A percentile compares a stretch with the other conserved stretches of the same genome.
Conservation (phyloP, 2,329 filamentous ascomycete genomes). For the Pestalotiopsis sp. region DNA sequence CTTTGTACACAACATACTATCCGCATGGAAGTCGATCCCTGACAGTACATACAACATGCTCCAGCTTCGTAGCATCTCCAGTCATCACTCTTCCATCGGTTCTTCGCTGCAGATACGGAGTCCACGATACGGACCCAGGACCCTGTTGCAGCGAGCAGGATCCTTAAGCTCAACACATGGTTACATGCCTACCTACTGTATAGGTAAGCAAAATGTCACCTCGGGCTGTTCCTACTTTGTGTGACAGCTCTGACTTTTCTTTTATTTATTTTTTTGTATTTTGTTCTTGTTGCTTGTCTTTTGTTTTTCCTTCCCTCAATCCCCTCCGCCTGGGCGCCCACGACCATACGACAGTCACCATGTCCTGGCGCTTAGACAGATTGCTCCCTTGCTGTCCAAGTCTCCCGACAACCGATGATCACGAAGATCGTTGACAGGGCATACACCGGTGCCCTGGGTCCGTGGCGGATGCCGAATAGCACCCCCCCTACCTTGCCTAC, state of each 20-base stretch:
- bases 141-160: background rate
- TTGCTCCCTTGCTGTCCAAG: background rate
- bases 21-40: background rate
- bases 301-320: background rate
- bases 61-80: background rate
- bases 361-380: background rate
- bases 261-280: background rate
- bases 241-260: background rate
- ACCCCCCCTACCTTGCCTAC: slow-evolving; percentile 19
- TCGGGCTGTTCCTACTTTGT: background rate
- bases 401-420: background rate
- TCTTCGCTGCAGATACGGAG: background rate
- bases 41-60: background rate
- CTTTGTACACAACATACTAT: background rate
- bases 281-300: background rate
- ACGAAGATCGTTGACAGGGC: background rate
- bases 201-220: background rate
- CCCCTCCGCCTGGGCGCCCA: background rate
- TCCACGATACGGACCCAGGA: background rate
- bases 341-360: background rate
- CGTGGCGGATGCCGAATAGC: slow-evolving; percentile 25
- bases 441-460: slow-evolving; percentile 5
- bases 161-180: background rate
- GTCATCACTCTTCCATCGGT: slow-evolving; percentile 8
- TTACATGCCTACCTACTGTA: background rate